phyloP scores from a whole-genome alignment of 176 grass and related monocot genomes.

The Eleusine coracana region DNA sequence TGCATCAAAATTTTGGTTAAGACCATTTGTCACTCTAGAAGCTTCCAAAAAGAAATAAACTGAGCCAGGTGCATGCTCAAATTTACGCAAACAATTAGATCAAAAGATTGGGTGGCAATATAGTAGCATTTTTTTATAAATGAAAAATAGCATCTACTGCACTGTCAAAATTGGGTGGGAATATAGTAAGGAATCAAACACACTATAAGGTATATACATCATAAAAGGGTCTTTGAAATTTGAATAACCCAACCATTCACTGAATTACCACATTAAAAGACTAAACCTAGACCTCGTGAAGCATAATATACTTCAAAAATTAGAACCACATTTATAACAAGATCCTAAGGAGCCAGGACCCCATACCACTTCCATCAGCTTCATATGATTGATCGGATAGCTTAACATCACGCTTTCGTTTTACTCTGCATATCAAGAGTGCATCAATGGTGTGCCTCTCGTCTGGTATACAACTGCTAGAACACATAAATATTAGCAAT shows the following conservation, averaged over 20 bases:
- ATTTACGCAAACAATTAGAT: background rate
- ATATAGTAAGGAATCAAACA: background rate
- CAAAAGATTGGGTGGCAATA: no score
- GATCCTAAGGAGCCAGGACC: slow-evolving; percentile 15
- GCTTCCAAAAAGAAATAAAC: slow-evolving; percentile 44
- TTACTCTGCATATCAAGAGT: slow-evolving; percentile 85
- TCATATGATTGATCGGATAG: slow-evolving; percentile 39
- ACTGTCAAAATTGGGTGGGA: slow-evolving; percentile 12
- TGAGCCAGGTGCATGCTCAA: slow-evolving; percentile 3
- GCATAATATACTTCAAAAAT: background rate
- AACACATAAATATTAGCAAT: slow-evolving; percentile 35
- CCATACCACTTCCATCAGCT: slow-evolving; percentile 53
- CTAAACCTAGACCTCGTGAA: slow-evolving; percentile 5
- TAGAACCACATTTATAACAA: slow-evolving; percentile 13
- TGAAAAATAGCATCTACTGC: background rate
- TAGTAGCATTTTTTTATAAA: background rate
- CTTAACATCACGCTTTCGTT: slow-evolving; percentile 63
- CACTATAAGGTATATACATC: background rate
- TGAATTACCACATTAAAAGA: slow-evolving; percentile 16
- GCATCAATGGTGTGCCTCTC: slow-evolving; percentile 89
- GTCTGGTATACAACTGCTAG: slow-evolving; percentile 74
- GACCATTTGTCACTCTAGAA: slow-evolving; percentile 58
- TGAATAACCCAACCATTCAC: background rate
- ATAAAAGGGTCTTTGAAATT: slow-evolving; percentile 16
- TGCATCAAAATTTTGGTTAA: slow-evolving; percentile 37